Evolutionary conservation across 345 rosid species (phyloP).

Genomic region (Lepidium africanum): DNA sequence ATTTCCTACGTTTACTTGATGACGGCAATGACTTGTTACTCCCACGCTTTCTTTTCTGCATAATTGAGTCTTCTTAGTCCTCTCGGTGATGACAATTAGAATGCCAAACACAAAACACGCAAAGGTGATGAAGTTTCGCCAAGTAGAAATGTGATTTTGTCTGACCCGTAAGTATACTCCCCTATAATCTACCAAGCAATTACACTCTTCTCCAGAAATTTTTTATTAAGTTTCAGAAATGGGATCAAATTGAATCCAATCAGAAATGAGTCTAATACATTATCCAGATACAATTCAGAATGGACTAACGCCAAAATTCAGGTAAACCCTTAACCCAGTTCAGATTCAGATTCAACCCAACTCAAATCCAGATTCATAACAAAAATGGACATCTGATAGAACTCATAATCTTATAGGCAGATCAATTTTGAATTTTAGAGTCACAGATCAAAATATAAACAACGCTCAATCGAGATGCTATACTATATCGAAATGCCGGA

Average conservation of each 20-base stretch:
- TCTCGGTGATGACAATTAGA: neutral
- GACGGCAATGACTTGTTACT: constrained; percentile 18
- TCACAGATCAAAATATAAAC: neutral
- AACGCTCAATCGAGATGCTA: neutral
- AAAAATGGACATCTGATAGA: neutral
- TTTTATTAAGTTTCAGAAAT: neutral
- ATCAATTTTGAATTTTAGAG: neutral
- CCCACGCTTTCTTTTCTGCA: constrained; percentile 48
- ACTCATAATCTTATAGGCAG: neutral
- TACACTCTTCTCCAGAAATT: neutral
- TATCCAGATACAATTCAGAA: neutral
- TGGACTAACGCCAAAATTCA: neutral
- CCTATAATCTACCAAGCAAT: neutral
- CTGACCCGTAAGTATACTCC: neutral
- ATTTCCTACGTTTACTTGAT: constrained; percentile 25
- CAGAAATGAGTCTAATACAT: neutral
- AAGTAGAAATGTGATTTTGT: neutral
- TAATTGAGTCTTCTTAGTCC: neutral
- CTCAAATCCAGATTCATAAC: constrained; percentile 3
- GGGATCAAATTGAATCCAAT: neutral
- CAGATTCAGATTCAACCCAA: neutral
- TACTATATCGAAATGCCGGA: neutral
- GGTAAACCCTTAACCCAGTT: no score
- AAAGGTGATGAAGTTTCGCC: neutral
- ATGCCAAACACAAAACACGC: neutral